phyloP scores from a whole-genome alignment of 192 early-diverging fungal species.

The Chytriomyces sp. region DNA sequence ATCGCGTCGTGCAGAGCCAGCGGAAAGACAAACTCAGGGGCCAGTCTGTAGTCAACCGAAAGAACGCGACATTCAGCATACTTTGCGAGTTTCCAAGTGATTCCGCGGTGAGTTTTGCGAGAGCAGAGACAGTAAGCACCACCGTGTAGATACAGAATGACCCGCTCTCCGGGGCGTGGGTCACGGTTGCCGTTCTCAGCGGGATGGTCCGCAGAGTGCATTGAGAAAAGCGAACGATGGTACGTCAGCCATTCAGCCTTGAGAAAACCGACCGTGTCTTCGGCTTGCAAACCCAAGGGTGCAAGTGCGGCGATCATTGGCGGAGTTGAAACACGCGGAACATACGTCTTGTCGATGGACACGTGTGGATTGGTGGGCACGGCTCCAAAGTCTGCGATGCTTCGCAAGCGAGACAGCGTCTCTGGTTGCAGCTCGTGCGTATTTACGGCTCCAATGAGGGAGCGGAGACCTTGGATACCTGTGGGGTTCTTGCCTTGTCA shows the following conservation, averaged over 20 bases:
- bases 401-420: background rate
- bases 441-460: background rate
- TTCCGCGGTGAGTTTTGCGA: conserved; percentile 37
- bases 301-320: background rate
- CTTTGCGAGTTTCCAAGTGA: conserved; percentile 42
- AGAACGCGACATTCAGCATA: conserved; percentile 55
- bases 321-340: conserved; percentile 18
- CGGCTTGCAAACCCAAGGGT: conserved; percentile 1
- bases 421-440: background rate
- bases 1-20: conserved; percentile 67
- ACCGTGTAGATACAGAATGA: conserved; percentile 42
- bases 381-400: background rate
- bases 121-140: conserved; percentile 37
- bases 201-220: background rate
- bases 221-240: background rate
- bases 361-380: background rate
- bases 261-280: conserved; percentile 32
- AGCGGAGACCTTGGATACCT: background rate
- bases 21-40: conserved; percentile 82
- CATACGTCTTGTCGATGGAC: conserved; percentile 4
- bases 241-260: conserved; percentile 36
- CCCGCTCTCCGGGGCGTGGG: conserved; percentile 5
- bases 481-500: background rate
- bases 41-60: conserved; percentile 79
- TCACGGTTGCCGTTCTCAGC: background rate